Conservation (phyloP, 2,329 filamentous ascomycete species). For the Cytospora chrysosperma region DNA sequence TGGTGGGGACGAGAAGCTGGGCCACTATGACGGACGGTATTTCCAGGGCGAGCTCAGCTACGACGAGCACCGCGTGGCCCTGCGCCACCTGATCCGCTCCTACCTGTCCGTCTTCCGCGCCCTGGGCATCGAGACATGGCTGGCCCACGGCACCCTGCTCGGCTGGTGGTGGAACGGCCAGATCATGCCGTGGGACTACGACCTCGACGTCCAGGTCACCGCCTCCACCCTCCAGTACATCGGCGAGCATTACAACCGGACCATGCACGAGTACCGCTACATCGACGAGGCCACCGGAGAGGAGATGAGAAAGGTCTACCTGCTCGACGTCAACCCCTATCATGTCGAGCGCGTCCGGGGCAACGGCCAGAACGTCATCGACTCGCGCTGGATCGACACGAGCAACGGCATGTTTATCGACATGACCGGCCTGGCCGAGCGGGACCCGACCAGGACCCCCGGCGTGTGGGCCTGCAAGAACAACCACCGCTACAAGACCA, state of each 20-base stretch:
- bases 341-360: conserved; percentile 59
- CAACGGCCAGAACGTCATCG: conserved; percentile 75
- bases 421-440: conserved; percentile 74
- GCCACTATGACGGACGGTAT: conserved; percentile 74
- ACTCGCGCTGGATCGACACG: conserved; percentile 79
- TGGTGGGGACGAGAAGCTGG: conserved; percentile 56
- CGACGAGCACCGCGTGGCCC: conserved; percentile 62
- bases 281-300: conserved; percentile 41
- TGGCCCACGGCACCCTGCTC: conserved; percentile 79
- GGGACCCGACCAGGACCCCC: conserved; percentile 56
- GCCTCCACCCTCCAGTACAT: conserved; percentile 65
- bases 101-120: conserved; percentile 68
- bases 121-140: conserved; percentile 75
- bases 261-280: conserved; percentile 57
- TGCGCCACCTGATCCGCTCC: conserved; percentile 71
- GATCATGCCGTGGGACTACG: conserved; percentile 82
- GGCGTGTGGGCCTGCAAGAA: conserved; percentile 81
- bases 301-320: conserved; percentile 51
- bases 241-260: conserved; percentile 66
- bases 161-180: conserved; percentile 87
- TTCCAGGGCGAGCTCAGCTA: conserved; percentile 64
- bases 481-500: conserved; percentile 66
- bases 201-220: conserved; percentile 78
- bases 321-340: conserved; percentile 77
- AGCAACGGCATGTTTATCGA: conserved; percentile 78